A percentile compares a stretch with the other conserved stretches of the same genome.
Evolutionary conservation across 179 eudicot species (phyloP).

Genomic region (Nepenthes alata): DNA sequence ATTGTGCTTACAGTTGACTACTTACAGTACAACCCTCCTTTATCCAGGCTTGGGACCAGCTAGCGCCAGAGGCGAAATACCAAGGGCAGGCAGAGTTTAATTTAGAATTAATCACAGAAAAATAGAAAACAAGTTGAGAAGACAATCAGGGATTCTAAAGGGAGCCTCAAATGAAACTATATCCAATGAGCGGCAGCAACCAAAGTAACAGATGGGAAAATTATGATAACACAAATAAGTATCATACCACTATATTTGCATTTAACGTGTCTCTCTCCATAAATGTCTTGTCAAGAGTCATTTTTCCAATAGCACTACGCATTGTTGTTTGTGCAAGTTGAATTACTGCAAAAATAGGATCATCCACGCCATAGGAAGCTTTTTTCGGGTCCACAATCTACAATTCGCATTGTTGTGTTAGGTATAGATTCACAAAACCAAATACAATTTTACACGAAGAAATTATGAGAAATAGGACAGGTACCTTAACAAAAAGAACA

Average conservation of each 20-base stretch:
- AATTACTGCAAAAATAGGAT: slow-evolving; percentile 72
- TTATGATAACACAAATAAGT: background rate
- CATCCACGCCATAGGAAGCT: slow-evolving; percentile 92
- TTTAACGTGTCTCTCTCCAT: slow-evolving; percentile 90
- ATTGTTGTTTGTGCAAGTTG: slow-evolving; percentile 93
- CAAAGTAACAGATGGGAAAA: too few species aligned
- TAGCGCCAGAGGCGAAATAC: too few species aligned
- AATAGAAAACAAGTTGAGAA: too few species aligned
- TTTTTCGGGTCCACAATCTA: slow-evolving; percentile 70
- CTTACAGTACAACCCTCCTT: too few species aligned
- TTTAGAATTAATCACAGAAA: too few species aligned
- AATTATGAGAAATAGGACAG: background rate
- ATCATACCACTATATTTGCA: slow-evolving; percentile 74
- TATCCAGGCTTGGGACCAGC: too few species aligned
- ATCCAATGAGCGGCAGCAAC: too few species aligned
- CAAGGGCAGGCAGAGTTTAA: too few species aligned
- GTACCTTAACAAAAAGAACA: slow-evolving; percentile 80
- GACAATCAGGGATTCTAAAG: background rate
- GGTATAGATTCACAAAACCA: slow-evolving; percentile 4
- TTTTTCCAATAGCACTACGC: slow-evolving; percentile 95
- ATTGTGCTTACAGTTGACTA: too few species aligned
- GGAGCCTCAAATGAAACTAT: too few species aligned
- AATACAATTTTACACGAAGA: background rate
- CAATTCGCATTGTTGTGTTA: slow-evolving; percentile 11
- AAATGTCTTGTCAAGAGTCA: slow-evolving; percentile 85